Evolutionary conservation across 805 yeast species (phyloP).

Genomic region (Metschnikowia vanudenii): DNA sequence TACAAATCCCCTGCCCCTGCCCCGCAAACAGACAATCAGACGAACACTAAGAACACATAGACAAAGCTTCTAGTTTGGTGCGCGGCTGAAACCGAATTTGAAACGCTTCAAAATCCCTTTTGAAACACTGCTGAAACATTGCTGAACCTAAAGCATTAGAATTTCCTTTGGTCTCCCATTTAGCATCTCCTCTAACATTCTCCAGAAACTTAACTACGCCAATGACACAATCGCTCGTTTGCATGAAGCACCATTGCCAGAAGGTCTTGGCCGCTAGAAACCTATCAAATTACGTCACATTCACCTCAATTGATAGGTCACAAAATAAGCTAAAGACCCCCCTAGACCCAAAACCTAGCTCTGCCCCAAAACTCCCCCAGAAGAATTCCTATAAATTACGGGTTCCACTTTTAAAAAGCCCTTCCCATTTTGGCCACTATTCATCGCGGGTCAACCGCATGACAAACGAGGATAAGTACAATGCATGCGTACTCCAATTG

Average conservation of each 20-base stretch:
- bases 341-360: not conserved
- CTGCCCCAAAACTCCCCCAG: conserved; percentile 3
- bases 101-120: too few relatives aligned
- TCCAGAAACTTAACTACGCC: too few relatives aligned
- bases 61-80: too few relatives aligned
- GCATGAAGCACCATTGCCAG: not conserved
- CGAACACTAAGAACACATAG: too few relatives aligned
- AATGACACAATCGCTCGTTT: not conserved
- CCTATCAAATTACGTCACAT: conserved; percentile 25
- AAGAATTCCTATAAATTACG: conserved; percentile 35
- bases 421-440: conserved; percentile 76
- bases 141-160: too few relatives aligned
- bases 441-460: conserved; percentile 72
- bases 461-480: conserved; percentile 79
- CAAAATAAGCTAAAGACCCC: not conserved
- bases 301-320: conserved; percentile 27
- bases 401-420: conserved; percentile 61
- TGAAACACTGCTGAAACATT: too few relatives aligned
- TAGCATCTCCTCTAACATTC: too few relatives aligned
- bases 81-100: too few relatives aligned
- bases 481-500: conserved; percentile 56
- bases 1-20: too few relatives aligned
- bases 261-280: not conserved
- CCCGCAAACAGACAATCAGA: too few relatives aligned
- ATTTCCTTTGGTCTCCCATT: too few relatives aligned